Base-by-base conservation (phyloP, 768 basidiomycete genomes). In the Tulasnella sp. region DNA sequence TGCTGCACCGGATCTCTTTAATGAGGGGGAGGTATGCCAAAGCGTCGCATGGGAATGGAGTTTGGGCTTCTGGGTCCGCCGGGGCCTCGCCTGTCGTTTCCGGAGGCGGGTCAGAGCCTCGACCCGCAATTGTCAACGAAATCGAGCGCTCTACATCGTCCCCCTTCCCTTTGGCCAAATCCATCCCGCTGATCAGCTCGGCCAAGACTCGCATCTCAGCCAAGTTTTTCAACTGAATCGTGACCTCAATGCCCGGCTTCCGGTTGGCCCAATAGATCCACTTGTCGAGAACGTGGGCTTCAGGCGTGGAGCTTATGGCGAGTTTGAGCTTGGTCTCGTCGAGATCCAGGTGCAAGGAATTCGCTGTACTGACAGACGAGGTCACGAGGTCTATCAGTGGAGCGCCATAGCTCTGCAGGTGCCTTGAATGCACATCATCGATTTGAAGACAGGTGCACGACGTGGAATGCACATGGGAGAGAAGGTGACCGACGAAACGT, bases 201-300 rank as follows among this genome's bases (percentile, higher is more conserved):
- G 61, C 29, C 61, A 67, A 35, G 6, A 67, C 61, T 67, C 32
- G 61, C 61, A 67, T 67, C 26, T 67, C 61, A 13, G 61, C 32
- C 29, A 67, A 35, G 32, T 67, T 26, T 35, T 67, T 67, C 61
- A 67, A 35, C 32, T 67, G 61, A 67, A 67, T 32, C 26, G 61
- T 67, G 29, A 67, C 61, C 15, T 67, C 61, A 13, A 67, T 67
- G 32, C 61, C 61, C 29, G 61, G 61, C 18, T 67, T 67, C 29
- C 61, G 61, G 61, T 67, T 67, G 16, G 61, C 61, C 61, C 61
- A 67, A 35, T 67, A 67, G 29, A 67, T 67, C 61, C 61, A 67
- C 13, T 67, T 67, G 61, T 67, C 61, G 3, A 67, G 32, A 26
- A 67, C 61, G 18, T 67, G 26, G 61, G 32, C 61, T 26, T 67